phyloP scores from a whole-genome alignment of 1,284 basidiomycete species.

The Irpex sp. region DNA sequence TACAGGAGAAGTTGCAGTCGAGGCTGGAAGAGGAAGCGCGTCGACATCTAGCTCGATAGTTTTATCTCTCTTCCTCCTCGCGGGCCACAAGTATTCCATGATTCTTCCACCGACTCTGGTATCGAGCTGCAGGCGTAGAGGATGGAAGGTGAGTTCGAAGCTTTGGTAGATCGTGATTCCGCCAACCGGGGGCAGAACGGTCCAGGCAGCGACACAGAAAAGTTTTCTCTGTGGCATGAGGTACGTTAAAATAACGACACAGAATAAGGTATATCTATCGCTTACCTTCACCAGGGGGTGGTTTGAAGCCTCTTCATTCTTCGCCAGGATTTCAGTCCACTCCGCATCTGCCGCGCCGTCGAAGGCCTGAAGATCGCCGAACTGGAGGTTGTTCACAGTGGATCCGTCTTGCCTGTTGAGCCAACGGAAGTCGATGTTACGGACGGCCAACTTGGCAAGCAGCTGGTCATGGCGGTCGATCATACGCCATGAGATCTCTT shows the following conservation, averaged over 20 bases:
- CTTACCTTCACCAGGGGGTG: conserved; percentile 67
- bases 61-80: conserved; percentile 40
- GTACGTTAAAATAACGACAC: conserved; percentile 8
- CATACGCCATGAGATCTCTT: conserved; percentile 95
- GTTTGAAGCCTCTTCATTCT: conserved; percentile 63
- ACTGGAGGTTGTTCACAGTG: conserved; percentile 73
- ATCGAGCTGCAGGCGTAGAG: conserved; percentile 86
- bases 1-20: conserved; percentile 6
- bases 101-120: conserved; percentile 75
- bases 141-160: conserved; percentile 83
- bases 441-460: conserved; percentile 84
- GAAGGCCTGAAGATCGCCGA: conserved; percentile 82
- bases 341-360: conserved; percentile 83
- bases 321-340: conserved; percentile 88
- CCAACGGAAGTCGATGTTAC: conserved; percentile 81
- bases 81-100: conserved; percentile 88
- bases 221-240: conserved; percentile 45
- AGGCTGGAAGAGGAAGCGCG: conserved; percentile 13
- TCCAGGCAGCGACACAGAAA: conserved; percentile 77
- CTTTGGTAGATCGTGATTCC: conserved; percentile 90
- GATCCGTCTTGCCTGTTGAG: conserved; percentile 88
- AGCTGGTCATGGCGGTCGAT: conserved; percentile 72
- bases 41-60: conserved; percentile 11
- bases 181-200: conserved; percentile 84
- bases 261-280: conserved; percentile 9